Conservation (phyloP, 257 asterid species). For the Nicotiana benthamiana region DNA sequence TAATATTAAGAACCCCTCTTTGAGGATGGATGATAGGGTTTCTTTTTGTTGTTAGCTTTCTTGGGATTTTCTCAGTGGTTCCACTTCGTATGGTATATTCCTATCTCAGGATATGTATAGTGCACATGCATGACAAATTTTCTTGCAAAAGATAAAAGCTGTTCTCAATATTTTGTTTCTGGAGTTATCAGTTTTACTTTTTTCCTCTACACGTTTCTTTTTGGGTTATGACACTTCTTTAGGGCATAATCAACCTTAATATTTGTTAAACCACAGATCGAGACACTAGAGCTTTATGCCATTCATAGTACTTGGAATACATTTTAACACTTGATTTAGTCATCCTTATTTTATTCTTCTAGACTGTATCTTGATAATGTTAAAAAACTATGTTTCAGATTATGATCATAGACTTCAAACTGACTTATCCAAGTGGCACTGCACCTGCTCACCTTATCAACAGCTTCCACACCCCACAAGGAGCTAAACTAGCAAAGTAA, state of each 20-base stretch:
- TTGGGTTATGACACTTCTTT: background rate
- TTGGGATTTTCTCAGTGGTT: constrained; percentile 84
- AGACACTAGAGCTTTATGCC: background rate
- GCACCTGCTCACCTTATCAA: constrained; percentile 94
- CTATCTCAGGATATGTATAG: background rate
- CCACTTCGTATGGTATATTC: constrained; percentile 75
- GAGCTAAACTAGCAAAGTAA: constrained; percentile 40
- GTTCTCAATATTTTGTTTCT: background rate
- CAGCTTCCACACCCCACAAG: constrained; percentile 90
- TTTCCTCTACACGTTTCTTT: background rate
- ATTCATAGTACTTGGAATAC: background rate
- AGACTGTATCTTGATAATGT: background rate
- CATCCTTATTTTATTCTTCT: background rate
- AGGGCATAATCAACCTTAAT: background rate
- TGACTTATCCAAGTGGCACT: constrained; percentile 95
- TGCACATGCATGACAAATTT: background rate
- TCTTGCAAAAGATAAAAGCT: background rate
- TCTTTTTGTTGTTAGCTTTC: constrained; percentile 86
- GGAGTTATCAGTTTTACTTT: background rate
- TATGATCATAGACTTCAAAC: constrained; percentile 85
- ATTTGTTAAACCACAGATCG: background rate
- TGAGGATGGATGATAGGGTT: constrained; percentile 85
- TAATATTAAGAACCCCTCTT: constrained; percentile 62
- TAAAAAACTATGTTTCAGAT: constrained; percentile 35
- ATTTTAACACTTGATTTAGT: background rate